Conservation (phyloP, 345 rosid species). For the Gossypium herbaceum region DNA sequence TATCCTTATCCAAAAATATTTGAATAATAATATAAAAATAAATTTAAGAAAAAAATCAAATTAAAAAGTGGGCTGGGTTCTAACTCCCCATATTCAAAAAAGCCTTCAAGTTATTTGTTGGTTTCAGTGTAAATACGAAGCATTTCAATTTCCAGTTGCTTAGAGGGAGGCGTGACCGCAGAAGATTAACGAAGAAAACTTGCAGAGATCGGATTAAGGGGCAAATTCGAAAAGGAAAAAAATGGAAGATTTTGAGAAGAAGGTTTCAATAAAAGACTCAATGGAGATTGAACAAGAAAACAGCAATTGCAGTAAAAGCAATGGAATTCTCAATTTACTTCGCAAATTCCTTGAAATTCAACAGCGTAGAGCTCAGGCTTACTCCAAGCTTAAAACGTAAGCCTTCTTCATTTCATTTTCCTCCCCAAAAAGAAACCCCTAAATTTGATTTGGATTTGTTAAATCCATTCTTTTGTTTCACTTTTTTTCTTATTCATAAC, state of each 20-base stretch:
- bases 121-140: not conserved
- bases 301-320: conserved; percentile 16
- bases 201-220: not conserved
- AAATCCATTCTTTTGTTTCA: not conserved
- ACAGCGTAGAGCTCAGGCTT: conserved; percentile 86
- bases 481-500: not conserved
- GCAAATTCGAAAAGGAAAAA: not conserved
- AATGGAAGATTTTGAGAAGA: conserved; percentile 74
- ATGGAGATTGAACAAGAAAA: conserved; percentile 28
- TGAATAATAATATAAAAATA: too few species aligned
- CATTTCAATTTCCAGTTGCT: too few species aligned
- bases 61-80: too few species aligned
- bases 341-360: conserved; percentile 63
- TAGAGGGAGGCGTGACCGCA: not conserved
- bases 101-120: too few species aligned
- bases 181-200: not conserved
- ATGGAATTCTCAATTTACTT: conserved; percentile 42
- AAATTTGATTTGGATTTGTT: not conserved
- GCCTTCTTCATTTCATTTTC: not conserved
- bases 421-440: not conserved
- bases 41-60: too few species aligned
- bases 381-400: conserved; percentile 71
- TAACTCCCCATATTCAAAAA: too few species aligned
- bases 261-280: conserved; percentile 48
- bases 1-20: too few species aligned